Evolutionary conservation across 345 rosid species (phyloP).

Genomic region (Fremontodendron californicum): DNA sequence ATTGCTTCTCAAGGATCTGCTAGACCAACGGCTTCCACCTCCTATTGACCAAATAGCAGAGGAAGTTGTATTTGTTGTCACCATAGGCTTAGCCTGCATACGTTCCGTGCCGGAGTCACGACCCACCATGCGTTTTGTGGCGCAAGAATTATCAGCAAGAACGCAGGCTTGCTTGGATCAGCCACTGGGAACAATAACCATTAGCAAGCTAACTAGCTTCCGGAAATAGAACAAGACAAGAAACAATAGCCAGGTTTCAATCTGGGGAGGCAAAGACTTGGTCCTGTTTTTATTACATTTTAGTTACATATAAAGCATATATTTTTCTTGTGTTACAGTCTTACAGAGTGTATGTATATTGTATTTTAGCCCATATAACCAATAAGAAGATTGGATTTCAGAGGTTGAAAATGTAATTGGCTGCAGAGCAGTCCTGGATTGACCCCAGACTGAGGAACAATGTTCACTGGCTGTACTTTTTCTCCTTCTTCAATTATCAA

Average conservation of each 20-base stretch:
- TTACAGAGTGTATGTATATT: background rate
- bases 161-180: conserved; percentile 30
- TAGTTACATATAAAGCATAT: background rate
- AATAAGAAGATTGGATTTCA: background rate
- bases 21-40: conserved; percentile 45
- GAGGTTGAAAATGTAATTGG: too few species aligned
- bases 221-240: conserved; percentile 4
- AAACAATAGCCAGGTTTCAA: background rate
- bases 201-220: conserved; percentile 30
- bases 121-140: conserved; percentile 53
- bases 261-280: background rate
- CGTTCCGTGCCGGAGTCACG: conserved; percentile 30
- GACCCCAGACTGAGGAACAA: background rate
- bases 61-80: conserved; percentile 35
- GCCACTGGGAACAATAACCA: conserved; percentile 28
- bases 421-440: too few species aligned
- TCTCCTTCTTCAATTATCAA: background rate
- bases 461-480: background rate
- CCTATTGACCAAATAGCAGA: conserved; percentile 46
- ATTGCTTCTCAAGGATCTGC: conserved; percentile 38
- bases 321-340: background rate
- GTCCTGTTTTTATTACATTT: background rate
- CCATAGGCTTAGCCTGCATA: conserved; percentile 42
- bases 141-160: conserved; percentile 48
- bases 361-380: background rate